phyloP scores from a whole-genome alignment of 1,284 basidiomycete genomes.

The Austroboletus novae-zelandiae region DNA sequence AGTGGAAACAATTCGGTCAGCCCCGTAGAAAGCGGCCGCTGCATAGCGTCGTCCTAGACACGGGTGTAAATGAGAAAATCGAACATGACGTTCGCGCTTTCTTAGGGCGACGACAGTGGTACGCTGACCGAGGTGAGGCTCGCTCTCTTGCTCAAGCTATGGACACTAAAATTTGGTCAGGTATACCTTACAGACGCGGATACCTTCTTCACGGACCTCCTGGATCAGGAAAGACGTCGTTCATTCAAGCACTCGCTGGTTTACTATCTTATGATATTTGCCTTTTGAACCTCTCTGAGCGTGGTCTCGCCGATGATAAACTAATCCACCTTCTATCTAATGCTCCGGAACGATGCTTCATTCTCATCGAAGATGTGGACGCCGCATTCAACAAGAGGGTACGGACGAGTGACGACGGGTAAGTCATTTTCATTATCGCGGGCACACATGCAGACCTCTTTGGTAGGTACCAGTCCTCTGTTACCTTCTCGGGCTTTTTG shows the following conservation, averaged over 20 bases:
- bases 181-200: slow-evolving; percentile 96
- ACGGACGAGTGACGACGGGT: slow-evolving; percentile 89
- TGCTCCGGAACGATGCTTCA: slow-evolving; percentile 88
- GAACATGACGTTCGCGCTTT: slow-evolving; percentile 83
- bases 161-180: slow-evolving; percentile 41
- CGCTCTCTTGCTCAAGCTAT: slow-evolving; percentile 3
- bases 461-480: slow-evolving; percentile 82
- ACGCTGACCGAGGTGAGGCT: slow-evolving; percentile 85
- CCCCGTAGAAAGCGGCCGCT: slow-evolving; percentile 87
- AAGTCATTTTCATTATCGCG: slow-evolving; percentile 21
- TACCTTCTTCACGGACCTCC: slow-evolving; percentile 96
- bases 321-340: slow-evolving; percentile 92
- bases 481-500: slow-evolving; percentile 97
- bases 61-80: slow-evolving; percentile 79
- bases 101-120: slow-evolving; percentile 86
- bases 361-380: slow-evolving; percentile 96
- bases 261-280: slow-evolving; percentile 94
- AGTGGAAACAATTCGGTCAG: slow-evolving; percentile 96
- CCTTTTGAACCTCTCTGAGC: slow-evolving; percentile 92
- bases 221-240: slow-evolving; percentile 97
- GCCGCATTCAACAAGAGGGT: slow-evolving; percentile 95
- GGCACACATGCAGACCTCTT: slow-evolving; percentile 7
- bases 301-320: slow-evolving; percentile 96
- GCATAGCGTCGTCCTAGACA: slow-evolving; percentile 86
- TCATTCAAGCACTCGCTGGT: slow-evolving; percentile 96